Base-by-base conservation (phyloP, 441 rosid species). In the Pelargonium citronellum region DNA sequence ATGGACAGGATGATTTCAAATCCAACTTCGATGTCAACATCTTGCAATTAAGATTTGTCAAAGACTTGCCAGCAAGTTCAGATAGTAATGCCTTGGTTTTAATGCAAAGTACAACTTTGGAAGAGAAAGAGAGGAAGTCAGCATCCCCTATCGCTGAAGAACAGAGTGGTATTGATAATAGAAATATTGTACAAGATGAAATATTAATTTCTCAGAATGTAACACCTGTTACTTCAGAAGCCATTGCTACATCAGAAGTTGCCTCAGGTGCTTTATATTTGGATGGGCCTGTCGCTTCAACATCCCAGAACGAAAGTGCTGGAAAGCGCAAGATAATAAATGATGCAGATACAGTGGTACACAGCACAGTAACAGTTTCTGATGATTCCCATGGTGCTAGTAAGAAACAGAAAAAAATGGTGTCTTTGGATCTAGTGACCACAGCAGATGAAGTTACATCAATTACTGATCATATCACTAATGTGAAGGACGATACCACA, bases 31-130 rank as follows among this genome's bases (percentile, higher is more conserved):
- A 64, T 73, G 9, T 66, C 51, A 44, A 68, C 74, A 30, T 65
- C 66, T 81, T 87, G 82, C 86, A 89, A 91, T 73, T 81, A 64
- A 84, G 82, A 76, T 68, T 70, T 66, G 69, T 75, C 75, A 79
- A 74, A 77, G 79, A 81, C 69, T 74, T 81, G 71, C 74, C 71
- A 49, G 85, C 81, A 64, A 67, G 72, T 65, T 77, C 85, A 44
- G 71, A 58, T 75, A 30, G 49, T 58, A 41, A 60, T 63, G 60
- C 43, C 55, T 57, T 73, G 63, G 63, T 62, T 67, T 73, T 34
- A 69, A 70, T 30, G 67, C 73, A 67, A 71, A 67, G 74, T 49
- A 67, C 67, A 75, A 78, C 41, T 12, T 46, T 71, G 71, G 82
- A 67, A 64, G 80, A 74, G 64, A 80, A 34, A 72, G 79, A 71